Base-by-base conservation (phyloP, 139 green algal species). In the Chlamydomonas eustigma region DNA sequence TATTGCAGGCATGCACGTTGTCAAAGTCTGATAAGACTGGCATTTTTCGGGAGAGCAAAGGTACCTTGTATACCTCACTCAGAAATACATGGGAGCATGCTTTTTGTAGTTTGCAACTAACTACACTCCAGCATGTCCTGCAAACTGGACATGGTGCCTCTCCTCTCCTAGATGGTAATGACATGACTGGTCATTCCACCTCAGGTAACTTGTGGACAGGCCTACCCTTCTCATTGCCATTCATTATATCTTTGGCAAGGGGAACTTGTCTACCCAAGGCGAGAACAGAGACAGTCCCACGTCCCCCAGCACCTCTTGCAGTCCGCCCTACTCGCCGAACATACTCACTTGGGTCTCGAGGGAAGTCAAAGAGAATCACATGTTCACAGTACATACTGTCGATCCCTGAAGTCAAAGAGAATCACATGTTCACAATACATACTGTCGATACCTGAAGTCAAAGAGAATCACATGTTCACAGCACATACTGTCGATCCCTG, bases 321-420 rank as follows among this genome's bases (percentile, higher is more conserved):
- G 93, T 97, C 3, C 94, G 85, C 1, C 94, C 94, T 12, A 95
- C 94, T 0, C 94, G 80, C 0, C 94, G 82, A 8, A 98, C 88
- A 67, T 98, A 98, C 81, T 98, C 94, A 0, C 85, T 94, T 0
- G 94, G 94, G 77, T 98, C 94, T 0, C 94, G 39, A 0, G 94
- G 94, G 81, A 98, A 97, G 81, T 98, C 94, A 78, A 98, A 98
- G 70, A 98, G 82, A 72, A 98, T 88, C 31, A 98, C 94, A 51
- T 97, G 92, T 33, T 90, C 82, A 72, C 90, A 90, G 76, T 86
- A 84, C 65, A 83, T 78, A 67, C 52, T 81, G 84, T 97, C 93
- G 36, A 97, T 85, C 35, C 93, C 93, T 86, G 77, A 44, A 28
- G 44, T 98, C 94, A 78, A 98, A 98, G 70, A 98, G 82, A 72